A percentile compares a stretch with the other conserved stretches of the same genome.
Conservation (phyloP, 179 eudicot genomes). For the Patellifolia procumbens region DNA sequence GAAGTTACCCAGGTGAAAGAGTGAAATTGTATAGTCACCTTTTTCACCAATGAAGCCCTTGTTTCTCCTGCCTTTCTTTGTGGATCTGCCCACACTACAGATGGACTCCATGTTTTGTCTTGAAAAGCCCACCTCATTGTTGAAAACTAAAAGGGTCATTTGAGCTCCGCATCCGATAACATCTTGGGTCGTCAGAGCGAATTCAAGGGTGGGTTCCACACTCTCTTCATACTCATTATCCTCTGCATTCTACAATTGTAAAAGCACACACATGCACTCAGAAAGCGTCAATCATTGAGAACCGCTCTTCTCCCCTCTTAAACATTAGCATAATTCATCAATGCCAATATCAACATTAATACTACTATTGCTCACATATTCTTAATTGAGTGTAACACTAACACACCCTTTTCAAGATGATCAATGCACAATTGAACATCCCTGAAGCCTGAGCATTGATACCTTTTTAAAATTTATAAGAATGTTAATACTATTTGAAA, state of each 20-base stretch:
- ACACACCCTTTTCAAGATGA: too few relatives aligned
- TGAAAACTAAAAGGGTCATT: conserved; percentile 43
- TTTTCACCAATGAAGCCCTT: conserved; percentile 51
- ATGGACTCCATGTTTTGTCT: conserved; percentile 40
- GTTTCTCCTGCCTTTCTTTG: conserved; percentile 40
- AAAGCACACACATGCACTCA: neutral
- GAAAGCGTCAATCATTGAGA: neutral
- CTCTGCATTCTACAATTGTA: conserved; percentile 38
- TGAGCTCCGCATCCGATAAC: conserved; percentile 37
- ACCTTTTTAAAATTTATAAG: too few relatives aligned
- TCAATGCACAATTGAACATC: too few relatives aligned
- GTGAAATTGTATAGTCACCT: conserved; percentile 26
- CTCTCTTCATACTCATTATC: conserved; percentile 31
- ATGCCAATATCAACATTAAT: too few relatives aligned
- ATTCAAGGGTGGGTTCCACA: conserved; percentile 41
- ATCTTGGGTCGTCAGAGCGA: conserved; percentile 33
- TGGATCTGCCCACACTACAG: conserved; percentile 49
- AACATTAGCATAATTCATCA: too few relatives aligned
- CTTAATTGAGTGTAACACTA: too few relatives aligned
- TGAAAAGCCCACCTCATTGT: conserved; percentile 45
- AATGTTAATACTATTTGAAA: too few relatives aligned
- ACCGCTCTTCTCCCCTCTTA: neutral
- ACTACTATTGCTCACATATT: too few relatives aligned
- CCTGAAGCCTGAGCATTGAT: too few relatives aligned
- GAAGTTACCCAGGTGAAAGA: neutral